phyloP scores from a whole-genome alignment of 106 monocot species.

The Xerophyta viscosa region DNA sequence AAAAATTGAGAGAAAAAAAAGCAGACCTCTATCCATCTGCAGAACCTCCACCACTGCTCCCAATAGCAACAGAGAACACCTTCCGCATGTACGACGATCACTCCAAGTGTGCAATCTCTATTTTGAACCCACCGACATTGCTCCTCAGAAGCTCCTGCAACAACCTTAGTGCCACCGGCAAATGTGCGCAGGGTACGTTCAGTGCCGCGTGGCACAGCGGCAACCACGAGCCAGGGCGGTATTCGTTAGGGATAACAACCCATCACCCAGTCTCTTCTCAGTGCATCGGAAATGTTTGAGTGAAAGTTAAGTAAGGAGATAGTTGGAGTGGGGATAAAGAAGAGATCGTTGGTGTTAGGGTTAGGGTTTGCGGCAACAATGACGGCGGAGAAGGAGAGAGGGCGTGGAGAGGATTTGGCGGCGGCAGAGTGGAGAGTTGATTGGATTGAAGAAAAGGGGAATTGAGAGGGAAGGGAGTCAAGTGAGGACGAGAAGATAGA shows the following conservation, averaged over 20 bases:
- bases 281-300: constrained; percentile 66
- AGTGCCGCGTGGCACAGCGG: constrained; percentile 67
- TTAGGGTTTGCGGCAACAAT: constrained; percentile 19
- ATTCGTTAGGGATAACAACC: constrained; percentile 59
- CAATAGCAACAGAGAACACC: constrained; percentile 75
- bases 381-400: constrained; percentile 58
- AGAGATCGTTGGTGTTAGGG: constrained; percentile 22
- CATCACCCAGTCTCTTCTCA: constrained; percentile 49
- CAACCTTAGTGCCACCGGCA: constrained; percentile 73
- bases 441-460: constrained; percentile 21
- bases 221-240: constrained; percentile 60
- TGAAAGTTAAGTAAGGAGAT: constrained; percentile 53
- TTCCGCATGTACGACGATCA: constrained; percentile 54
- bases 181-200: constrained; percentile 49
- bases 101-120: constrained; percentile 87
- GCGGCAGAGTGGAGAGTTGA: constrained; percentile 59
- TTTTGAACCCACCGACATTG: constrained; percentile 74
- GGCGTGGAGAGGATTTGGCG: constrained; percentile 58
- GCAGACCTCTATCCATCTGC: not conserved
- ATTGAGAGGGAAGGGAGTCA: constrained; percentile 56
- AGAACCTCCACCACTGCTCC: constrained; percentile 8
- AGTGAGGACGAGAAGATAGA: constrained; percentile 77
- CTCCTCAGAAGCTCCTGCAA: constrained; percentile 66
- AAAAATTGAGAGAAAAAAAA: not conserved
- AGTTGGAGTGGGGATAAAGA: constrained; percentile 71